These are phyloP conservation scores for Escovopsis sp. DNA, from an alignment of 2,329 filamentous ascomycete species.

Conservation along the genomic window DNA sequence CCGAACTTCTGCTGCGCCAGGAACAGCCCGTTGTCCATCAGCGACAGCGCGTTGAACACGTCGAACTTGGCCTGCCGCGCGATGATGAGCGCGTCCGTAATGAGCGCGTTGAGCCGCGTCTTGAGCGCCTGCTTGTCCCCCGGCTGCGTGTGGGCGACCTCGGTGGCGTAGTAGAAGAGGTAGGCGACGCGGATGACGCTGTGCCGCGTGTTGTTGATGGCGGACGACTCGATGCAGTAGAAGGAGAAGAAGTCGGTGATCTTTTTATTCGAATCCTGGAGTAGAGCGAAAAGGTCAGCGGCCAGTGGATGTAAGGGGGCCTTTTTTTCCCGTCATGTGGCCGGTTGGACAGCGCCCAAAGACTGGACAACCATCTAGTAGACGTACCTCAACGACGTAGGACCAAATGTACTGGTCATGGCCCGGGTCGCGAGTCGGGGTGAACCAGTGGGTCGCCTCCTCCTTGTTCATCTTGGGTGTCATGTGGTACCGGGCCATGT, in stretches of 20 bases:
- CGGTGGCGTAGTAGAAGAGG: constrained; percentile 90
- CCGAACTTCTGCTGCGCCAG: constrained; percentile 90
- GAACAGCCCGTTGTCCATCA: constrained; percentile 90
- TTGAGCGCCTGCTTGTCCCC: constrained; percentile 47
- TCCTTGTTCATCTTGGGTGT: constrained; percentile 65
- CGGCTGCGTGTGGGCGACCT: constrained; percentile 51
- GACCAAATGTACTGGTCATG: constrained; percentile 77
- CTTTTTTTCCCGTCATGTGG: too few species aligned
- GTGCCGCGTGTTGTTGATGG: constrained; percentile 70
- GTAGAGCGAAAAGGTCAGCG: neutral
- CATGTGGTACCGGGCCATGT: constrained; percentile 68
- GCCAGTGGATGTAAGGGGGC: too few species aligned
- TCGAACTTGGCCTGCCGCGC: constrained; percentile 78
- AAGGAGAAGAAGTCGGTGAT: constrained; percentile 97
- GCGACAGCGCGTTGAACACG: constrained; percentile 88
- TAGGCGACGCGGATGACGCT: constrained; percentile 77
- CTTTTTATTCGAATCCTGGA: constrained; percentile 39
- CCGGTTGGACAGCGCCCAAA: too few species aligned
- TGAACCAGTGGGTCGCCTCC: constrained; percentile 80
- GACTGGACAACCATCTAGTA: too few species aligned
- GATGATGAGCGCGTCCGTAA: constrained; percentile 74
- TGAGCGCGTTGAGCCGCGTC: constrained; percentile 61
- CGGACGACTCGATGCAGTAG: constrained; percentile 84
- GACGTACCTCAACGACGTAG: constrained; percentile 73
- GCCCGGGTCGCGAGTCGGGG: constrained; percentile 44